phyloP scores from a whole-genome alignment of 2,329 filamentous ascomycete species.

The Microsporum canis region DNA sequence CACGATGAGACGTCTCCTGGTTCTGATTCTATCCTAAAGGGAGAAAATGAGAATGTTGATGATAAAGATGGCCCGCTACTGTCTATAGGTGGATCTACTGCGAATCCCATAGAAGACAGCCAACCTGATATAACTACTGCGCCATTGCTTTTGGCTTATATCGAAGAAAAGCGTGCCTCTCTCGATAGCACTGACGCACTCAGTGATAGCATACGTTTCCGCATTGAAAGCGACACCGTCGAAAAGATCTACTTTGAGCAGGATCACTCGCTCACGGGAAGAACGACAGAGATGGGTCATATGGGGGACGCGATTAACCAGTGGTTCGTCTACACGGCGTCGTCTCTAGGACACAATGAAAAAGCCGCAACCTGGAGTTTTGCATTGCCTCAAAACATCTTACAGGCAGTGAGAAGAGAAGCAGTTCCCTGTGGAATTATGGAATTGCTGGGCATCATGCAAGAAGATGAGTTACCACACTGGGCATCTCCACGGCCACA shows the following conservation, averaged over 20 bases:
- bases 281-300: conserved; percentile 9
- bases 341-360: conserved; percentile 15
- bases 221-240: conserved; percentile 17
- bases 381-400: conserved; percentile 16
- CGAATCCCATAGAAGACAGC: background rate
- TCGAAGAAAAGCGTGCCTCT: conserved; percentile 17
- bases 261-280: conserved; percentile 17
- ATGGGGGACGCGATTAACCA: conserved; percentile 13
- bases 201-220: conserved; percentile 21
- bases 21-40: background rate
- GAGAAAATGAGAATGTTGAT: background rate
- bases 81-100: background rate
- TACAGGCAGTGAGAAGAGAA: conserved; percentile 18
- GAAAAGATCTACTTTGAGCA: conserved; percentile 19
- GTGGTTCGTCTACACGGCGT: conserved; percentile 21
- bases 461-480: conserved; percentile 18
- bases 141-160: conserved; percentile 12
- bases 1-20: background rate
- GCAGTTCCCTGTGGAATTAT: conserved; percentile 22
- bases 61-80: background rate
- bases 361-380: conserved; percentile 19
- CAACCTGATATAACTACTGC: background rate
- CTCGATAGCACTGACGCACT: conserved; percentile 14
- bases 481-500: conserved; percentile 16
- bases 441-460: conserved; percentile 20